These are phyloP conservation scores for Tremella yokohamensis DNA, from an alignment of 768 basidiomycete genomes.

Conservation along the genomic window DNA sequence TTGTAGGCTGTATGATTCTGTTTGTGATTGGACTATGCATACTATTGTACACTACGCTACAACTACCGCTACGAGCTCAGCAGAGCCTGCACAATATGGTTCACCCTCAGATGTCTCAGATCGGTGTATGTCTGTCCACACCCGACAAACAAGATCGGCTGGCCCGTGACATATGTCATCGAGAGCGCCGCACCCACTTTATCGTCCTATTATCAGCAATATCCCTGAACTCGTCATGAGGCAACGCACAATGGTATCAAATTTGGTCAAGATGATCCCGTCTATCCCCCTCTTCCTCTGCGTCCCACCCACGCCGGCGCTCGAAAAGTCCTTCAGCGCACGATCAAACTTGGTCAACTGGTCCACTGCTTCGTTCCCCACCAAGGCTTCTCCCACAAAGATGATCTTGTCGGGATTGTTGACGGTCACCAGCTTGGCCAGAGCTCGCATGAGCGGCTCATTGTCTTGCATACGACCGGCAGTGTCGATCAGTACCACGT, in stretches of 20 bases:
- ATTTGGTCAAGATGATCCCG: constrained; percentile 97
- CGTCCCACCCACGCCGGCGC: constrained; percentile 60
- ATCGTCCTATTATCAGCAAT: constrained; percentile 56
- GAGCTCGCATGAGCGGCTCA: constrained; percentile 96
- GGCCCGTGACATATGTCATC: constrained; percentile 98
- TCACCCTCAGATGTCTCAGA: constrained; percentile 80
- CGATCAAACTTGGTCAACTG: constrained; percentile 96
- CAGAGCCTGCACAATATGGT: constrained; percentile 89
- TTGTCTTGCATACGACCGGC: constrained; percentile 99
- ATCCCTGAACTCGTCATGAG: not conserved
- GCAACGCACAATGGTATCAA: constrained; percentile 83
- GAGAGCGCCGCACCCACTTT: constrained; percentile 91
- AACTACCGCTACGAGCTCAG: constrained; percentile 54
- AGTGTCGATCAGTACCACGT: constrained; percentile 95
- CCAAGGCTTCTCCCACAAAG: constrained; percentile 96
- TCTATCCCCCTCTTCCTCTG: constrained; percentile 73
- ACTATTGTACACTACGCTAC: not conserved
- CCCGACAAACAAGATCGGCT: constrained; percentile 96
- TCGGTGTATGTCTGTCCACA: constrained; percentile 99
- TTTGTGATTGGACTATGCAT: not conserved
- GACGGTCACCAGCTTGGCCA: constrained; percentile 94
- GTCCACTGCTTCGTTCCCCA: constrained; percentile 98
- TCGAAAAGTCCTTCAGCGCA: constrained; percentile 85
- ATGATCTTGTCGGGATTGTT: constrained; percentile 97
- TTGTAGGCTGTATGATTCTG: too few species aligned